These are phyloP conservation scores for Jamesozyma jinghongensis DNA, from an alignment of 805 yeast species.

Conservation along the genomic window DNA sequence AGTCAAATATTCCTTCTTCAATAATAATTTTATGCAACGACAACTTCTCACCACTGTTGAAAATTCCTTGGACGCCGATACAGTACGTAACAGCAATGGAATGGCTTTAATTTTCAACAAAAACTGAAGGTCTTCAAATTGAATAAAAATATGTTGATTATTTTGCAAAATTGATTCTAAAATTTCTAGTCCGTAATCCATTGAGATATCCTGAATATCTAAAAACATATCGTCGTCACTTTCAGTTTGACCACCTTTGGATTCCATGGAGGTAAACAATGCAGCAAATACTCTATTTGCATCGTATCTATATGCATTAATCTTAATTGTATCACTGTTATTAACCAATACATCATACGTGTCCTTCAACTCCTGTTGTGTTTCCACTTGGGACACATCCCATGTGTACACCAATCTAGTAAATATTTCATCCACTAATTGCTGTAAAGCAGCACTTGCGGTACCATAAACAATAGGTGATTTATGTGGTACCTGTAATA, in stretches of 20 bases:
- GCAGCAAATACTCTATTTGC: constrained; percentile 64
- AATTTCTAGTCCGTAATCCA: constrained; percentile 70
- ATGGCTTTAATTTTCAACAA: constrained; percentile 59
- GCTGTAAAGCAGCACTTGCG: constrained; percentile 89
- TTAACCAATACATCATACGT: constrained; percentile 37
- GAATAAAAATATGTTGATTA: constrained; percentile 46
- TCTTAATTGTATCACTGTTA: constrained; percentile 34
- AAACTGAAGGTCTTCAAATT: constrained; percentile 55
- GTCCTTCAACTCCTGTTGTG: constrained; percentile 17
- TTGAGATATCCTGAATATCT: constrained; percentile 43
- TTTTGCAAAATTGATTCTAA: constrained; percentile 68
- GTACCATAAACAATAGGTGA: constrained; percentile 76
- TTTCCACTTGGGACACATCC: constrained; percentile 8
- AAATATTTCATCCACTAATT: constrained; percentile 66
- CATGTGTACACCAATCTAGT: constrained; percentile 42
- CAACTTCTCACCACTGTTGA: constrained; percentile 67
- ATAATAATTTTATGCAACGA: constrained; percentile 54
- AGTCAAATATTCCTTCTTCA: constrained; percentile 48
- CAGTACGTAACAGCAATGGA: constrained; percentile 63
- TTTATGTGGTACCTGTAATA: constrained; percentile 59
- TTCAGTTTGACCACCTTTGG: constrained; percentile 1
- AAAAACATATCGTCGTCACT: constrained; percentile 31
- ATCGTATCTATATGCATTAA: constrained; percentile 53
- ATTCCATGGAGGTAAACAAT: constrained; percentile 45
- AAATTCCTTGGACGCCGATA: constrained; percentile 47